These are phyloP conservation scores for Fusarium equiseti DNA, from an alignment of 2,329 filamentous ascomycete species.

Conservation along the genomic window DNA sequence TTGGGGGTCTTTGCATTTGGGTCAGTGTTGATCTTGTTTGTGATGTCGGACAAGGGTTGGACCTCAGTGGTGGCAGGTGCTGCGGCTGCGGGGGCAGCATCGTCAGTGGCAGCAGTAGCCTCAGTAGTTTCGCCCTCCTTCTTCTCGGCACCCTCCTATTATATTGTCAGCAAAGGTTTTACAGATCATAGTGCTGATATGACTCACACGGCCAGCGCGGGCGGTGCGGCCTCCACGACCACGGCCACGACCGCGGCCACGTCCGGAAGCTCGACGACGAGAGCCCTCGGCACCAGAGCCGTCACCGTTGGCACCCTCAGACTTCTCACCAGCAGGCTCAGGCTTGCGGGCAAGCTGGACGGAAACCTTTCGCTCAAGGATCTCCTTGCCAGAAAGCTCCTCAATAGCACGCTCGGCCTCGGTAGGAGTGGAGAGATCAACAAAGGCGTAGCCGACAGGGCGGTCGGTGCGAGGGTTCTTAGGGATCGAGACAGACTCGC, in stretches of 20 bases:
- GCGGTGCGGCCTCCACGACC: constrained; percentile 74
- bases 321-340: constrained; percentile 83
- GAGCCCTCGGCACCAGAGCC: constrained; percentile 75
- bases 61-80: constrained; percentile 64
- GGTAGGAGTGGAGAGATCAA: constrained; percentile 92
- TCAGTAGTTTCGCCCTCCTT: constrained; percentile 60
- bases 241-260: constrained; percentile 76
- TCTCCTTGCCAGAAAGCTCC: constrained; percentile 96
- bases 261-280: constrained; percentile 72
- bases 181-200: constrained; percentile 7
- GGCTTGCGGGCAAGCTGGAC: constrained; percentile 99
- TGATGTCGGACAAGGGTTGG: constrained; percentile 71
- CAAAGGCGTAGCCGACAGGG: constrained; percentile 98
- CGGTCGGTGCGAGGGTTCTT: constrained; percentile 99
- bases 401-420: constrained; percentile 96
- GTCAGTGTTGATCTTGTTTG: constrained; percentile 69
- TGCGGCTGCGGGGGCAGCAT: constrained; percentile 57
- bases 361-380: constrained; percentile 98
- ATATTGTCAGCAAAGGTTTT: constrained; percentile 21
- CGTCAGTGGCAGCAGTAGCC: constrained; percentile 59
- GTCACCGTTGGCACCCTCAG: constrained; percentile 81
- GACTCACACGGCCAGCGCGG: constrained; percentile 65
- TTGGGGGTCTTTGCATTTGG: constrained; percentile 71
- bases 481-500: constrained; percentile 98
- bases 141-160: constrained; percentile 55